A percentile compares a stretch with the other conserved stretches of the same genome.
Conservation (phyloP, 2,329 filamentous ascomycete species). For the Thyridium curvatum region DNA sequence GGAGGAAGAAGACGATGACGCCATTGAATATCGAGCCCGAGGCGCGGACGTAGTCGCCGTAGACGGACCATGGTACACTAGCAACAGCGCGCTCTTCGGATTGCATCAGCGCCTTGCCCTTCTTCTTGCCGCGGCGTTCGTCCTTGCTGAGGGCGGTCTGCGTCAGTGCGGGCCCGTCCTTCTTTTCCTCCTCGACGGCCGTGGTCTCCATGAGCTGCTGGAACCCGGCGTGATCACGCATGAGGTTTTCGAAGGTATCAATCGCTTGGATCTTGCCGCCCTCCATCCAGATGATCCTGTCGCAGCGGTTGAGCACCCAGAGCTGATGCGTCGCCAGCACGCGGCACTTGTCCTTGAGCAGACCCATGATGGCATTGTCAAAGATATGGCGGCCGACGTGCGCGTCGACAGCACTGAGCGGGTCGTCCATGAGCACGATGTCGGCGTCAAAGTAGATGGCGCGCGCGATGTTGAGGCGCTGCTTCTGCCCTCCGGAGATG, state of each 20-base stretch:
- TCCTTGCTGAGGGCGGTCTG: conserved; percentile 33
- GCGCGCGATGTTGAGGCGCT: conserved; percentile 88
- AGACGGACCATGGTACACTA: conserved; percentile 75
- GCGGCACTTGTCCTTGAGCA: conserved; percentile 82
- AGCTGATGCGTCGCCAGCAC: conserved; percentile 93
- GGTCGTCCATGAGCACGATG: conserved; percentile 66
- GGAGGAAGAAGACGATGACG: conserved; percentile 53
- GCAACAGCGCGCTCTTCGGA: conserved; percentile 62
- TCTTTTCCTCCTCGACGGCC: conserved; percentile 61
- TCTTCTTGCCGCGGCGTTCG: conserved; percentile 54
- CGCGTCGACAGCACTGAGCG: conserved; percentile 62
- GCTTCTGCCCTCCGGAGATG: conserved; percentile 91
- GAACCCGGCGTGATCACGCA: conserved; percentile 72
- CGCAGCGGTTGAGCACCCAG: conserved; percentile 84
- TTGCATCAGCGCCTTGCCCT: conserved; percentile 64
- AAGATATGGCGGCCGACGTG: conserved; percentile 74
- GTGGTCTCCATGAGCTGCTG: conserved; percentile 80
- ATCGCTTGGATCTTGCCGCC: conserved; percentile 76
- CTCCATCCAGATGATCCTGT: conserved; percentile 91
- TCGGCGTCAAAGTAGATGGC: conserved; percentile 66
- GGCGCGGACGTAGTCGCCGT: conserved; percentile 68
- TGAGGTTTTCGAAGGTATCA: conserved; percentile 85
- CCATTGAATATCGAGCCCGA: conserved; percentile 67
- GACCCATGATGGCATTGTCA: conserved; percentile 85
- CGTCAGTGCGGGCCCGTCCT: conserved; percentile 35